Conservation (phyloP, 139 green algal species). For the Volvox reticuliferus region DNA sequence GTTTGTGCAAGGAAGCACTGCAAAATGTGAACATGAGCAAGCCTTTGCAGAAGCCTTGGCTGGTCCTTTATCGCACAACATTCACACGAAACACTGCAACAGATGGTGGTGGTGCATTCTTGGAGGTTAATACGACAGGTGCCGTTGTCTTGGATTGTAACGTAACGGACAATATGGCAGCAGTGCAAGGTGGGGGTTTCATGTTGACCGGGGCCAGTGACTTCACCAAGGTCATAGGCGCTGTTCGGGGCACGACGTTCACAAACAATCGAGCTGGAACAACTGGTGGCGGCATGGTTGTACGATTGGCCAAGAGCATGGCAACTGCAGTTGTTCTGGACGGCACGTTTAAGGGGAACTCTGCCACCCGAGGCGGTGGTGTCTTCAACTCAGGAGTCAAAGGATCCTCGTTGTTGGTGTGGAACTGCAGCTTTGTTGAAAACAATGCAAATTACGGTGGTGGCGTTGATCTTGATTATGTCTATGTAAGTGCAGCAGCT, state of each 20-base stretch:
- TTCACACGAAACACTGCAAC: neutral
- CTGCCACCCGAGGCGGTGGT: neutral
- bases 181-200: neutral
- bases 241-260: neutral
- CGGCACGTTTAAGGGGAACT: neutral
- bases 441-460: neutral
- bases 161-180: neutral
- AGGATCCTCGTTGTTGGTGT: neutral
- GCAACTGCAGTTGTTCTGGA: neutral
- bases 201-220: neutral
- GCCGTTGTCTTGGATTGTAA: neutral
- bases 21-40: conserved; percentile 17
- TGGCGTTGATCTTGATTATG: neutral
- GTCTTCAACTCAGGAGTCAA: neutral
- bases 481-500: neutral
- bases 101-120: neutral
- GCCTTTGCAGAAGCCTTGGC: neutral
- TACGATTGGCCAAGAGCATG: neutral
- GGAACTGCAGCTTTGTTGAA: neutral
- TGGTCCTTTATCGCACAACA: neutral
- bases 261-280: neutral
- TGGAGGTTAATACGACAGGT: neutral
- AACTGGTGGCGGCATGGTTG: neutral
- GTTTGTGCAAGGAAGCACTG: neutral
- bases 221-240: neutral